These are phyloP conservation scores for Globisporangium polare DNA, from an alignment of 352 stramenopile genomes.

Conservation along the genomic window DNA sequence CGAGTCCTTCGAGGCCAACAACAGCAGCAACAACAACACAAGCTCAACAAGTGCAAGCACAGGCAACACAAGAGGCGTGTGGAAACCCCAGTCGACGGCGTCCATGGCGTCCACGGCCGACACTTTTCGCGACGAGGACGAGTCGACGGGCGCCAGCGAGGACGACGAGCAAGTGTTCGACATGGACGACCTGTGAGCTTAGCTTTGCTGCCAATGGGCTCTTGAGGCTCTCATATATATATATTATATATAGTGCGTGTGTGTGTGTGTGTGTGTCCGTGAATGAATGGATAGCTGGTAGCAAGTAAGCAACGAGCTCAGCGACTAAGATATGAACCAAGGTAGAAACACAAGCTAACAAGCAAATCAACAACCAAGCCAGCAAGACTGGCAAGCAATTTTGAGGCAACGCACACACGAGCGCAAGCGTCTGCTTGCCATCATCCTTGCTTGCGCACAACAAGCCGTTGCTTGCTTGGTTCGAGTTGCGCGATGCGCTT, in stretches of 20 bases:
- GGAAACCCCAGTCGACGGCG: conserved; percentile 25
- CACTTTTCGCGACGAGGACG: conserved; percentile 31
- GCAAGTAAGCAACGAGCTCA: not conserved
- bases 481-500: conserved; percentile 10
- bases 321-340: not conserved
- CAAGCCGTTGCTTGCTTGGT: not conserved
- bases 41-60: conserved; percentile 10
- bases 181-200: conserved; percentile 59
- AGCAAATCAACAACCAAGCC: not conserved
- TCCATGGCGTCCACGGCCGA: conserved; percentile 32
- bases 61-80: conserved; percentile 4
- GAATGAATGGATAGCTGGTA: not conserved
- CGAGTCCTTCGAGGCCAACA: conserved; percentile 47
- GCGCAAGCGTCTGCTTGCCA: not conserved
- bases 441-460: not conserved
- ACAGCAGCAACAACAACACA: conserved; percentile 7
- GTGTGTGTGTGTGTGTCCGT: not conserved
- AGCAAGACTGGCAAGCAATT: not conserved
- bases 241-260: too few species aligned
- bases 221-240: not conserved
- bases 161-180: conserved; percentile 42
- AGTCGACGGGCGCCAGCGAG: conserved; percentile 18
- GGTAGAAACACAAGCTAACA: not conserved
- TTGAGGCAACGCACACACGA: not conserved
- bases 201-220: not conserved